Conservation (phyloP, 2,329 filamentous ascomycete genomes). For the Fusarium drepaniforme region DNA sequence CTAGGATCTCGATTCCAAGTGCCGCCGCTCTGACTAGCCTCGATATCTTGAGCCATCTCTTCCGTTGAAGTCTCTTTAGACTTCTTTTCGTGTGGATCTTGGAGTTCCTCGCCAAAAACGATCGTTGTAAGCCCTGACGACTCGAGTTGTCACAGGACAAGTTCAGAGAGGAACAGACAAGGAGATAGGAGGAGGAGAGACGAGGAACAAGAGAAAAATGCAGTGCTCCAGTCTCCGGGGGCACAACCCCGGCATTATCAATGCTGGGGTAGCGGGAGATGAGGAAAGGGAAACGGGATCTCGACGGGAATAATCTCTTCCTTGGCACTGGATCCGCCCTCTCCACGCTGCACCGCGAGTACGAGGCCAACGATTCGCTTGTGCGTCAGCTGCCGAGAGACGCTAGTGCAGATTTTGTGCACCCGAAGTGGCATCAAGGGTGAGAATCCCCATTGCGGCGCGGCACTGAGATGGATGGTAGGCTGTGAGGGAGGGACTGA, state of each 20-base stretch:
- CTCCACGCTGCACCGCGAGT: conserved; percentile 19
- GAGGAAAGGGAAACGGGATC: conserved; percentile 39
- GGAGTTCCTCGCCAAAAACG: neutral
- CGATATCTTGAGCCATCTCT: conserved; percentile 26
- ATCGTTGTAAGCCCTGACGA: neutral
- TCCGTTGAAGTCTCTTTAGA: neutral
- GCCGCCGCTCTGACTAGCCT: conserved; percentile 12
- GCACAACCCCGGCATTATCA: conserved; percentile 38
- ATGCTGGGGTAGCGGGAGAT: conserved; percentile 33
- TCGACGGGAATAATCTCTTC: conserved; percentile 42
- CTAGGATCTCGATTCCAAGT: conserved; percentile 12
- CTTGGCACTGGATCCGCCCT: conserved; percentile 35
- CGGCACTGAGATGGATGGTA: conserved; percentile 11
- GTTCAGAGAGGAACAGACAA: neutral
- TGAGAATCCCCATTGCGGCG: conserved; percentile 24
- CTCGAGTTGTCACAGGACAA: neutral
- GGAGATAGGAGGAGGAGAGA: conserved; percentile 4
- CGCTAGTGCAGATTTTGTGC: conserved; percentile 32
- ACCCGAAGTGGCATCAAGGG: conserved; percentile 13
- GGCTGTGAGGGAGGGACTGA: neutral
- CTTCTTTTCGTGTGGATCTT: neutral
- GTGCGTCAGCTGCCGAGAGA: conserved; percentile 27
- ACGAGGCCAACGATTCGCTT: conserved; percentile 31
- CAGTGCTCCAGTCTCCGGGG: conserved; percentile 26
- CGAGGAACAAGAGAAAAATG: conserved; percentile 12